A percentile compares a stretch with the other conserved stretches of the same genome.
phyloP scores from a whole-genome alignment of 2,329 filamentous ascomycete species.

The Alternaria tenuissima region DNA sequence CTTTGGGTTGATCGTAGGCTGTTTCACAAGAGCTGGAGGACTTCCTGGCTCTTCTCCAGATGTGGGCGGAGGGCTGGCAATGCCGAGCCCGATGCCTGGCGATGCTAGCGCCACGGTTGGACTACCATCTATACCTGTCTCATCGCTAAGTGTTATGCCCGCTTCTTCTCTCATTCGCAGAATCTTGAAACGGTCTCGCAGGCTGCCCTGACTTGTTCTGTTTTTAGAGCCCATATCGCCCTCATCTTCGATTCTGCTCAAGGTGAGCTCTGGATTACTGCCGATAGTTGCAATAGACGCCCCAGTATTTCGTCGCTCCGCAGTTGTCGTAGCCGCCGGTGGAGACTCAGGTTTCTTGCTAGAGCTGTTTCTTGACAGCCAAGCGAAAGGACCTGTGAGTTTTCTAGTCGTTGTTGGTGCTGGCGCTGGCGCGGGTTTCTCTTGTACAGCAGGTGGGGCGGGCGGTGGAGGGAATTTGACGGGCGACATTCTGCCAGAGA shows the following conservation, averaged over 20 bases:
- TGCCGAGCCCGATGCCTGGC: slow-evolving; percentile 54
- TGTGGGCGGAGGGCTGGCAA: slow-evolving; percentile 59
- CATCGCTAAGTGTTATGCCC: slow-evolving; percentile 50
- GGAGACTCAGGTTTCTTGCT: slow-evolving; percentile 66
- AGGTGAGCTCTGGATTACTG: slow-evolving; percentile 82
- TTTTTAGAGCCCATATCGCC: slow-evolving; percentile 39
- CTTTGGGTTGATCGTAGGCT: slow-evolving; percentile 71
- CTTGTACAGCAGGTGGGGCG: slow-evolving; percentile 38
- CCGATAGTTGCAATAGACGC: slow-evolving; percentile 80
- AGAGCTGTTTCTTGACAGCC: slow-evolving; percentile 58
- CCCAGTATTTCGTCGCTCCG: slow-evolving; percentile 73
- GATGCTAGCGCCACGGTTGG: slow-evolving; percentile 53
- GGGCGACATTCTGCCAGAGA: slow-evolving; percentile 75
- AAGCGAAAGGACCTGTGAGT: slow-evolving; percentile 69
- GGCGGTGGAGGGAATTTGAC: slow-evolving; percentile 59
- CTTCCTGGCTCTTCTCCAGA: slow-evolving; percentile 53
- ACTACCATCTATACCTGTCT: slow-evolving; percentile 56
- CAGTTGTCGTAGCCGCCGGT: slow-evolving; percentile 61
- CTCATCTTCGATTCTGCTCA: slow-evolving; percentile 76
- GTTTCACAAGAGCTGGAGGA: slow-evolving; percentile 56
- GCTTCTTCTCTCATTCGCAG: slow-evolving; percentile 57
- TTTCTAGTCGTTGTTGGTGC: slow-evolving; percentile 64
- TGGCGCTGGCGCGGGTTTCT: slow-evolving; percentile 41
- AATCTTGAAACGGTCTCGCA: slow-evolving; percentile 58
- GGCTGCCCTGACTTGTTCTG: slow-evolving; percentile 50